These are phyloP conservation scores for Croton setiger DNA, from an alignment of 441 rosid species.

Conservation along the genomic window DNA sequence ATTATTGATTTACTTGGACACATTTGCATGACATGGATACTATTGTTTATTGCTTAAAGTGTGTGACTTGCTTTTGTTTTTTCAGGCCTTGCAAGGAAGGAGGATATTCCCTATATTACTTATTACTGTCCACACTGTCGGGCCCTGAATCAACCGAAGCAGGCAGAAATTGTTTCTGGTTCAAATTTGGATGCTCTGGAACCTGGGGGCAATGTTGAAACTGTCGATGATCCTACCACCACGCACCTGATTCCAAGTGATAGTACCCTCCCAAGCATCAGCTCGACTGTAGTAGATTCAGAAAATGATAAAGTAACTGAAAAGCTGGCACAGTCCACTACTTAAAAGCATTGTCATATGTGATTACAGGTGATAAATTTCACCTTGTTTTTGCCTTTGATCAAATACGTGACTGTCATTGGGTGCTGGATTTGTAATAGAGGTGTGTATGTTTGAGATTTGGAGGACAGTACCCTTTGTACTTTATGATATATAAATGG, in stretches of 20 bases:
- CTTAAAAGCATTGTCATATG: neutral
- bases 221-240: constrained; percentile 19
- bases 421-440: constrained; percentile 7
- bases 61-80: neutral
- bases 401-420: neutral
- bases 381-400: neutral
- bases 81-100: constrained; percentile 80
- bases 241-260: constrained; percentile 15
- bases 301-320: constrained; percentile 35
- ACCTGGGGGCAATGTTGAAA: constrained; percentile 21
- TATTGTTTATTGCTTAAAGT: neutral
- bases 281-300: constrained; percentile 20
- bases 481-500: neutral
- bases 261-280: constrained; percentile 15
- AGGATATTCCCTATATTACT: constrained; percentile 71
- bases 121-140: constrained; percentile 90
- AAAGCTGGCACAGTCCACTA: constrained; percentile 11
- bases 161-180: constrained; percentile 31
- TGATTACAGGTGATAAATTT: neutral
- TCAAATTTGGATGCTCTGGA: constrained; percentile 19
- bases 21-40: too few relatives aligned
- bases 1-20: neutral
- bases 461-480: neutral
- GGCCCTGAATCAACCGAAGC: constrained; percentile 67
- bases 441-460: constrained; percentile 7